Conservation (phyloP, 2,329 filamentous ascomycete genomes). For the Epichloe gansuensis region DNA sequence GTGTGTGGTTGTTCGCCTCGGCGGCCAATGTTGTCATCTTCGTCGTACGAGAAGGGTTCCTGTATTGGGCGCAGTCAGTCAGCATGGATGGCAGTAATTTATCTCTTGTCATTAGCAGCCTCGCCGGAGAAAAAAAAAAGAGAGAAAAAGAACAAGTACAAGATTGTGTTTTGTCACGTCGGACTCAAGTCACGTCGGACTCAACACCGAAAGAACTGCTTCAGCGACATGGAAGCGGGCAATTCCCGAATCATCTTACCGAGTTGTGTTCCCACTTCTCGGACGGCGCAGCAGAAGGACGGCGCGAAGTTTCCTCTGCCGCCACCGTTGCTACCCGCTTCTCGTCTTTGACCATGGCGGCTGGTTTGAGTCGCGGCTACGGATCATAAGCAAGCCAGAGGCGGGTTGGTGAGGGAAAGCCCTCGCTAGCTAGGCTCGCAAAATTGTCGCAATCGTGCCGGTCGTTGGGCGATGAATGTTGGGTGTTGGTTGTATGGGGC, state of each 20-base stretch:
- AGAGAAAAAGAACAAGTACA: not conserved
- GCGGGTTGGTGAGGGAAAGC: conserved; percentile 6
- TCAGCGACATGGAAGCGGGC: too few relatives aligned
- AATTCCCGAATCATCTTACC: conserved; percentile 3
- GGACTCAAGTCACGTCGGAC: too few relatives aligned
- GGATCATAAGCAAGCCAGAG: not conserved
- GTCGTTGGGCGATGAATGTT: not conserved
- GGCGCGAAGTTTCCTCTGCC: conserved; percentile 9
- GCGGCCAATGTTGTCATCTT: conserved; percentile 22
- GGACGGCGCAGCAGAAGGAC: conserved; percentile 7
- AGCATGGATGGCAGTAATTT: not conserved
- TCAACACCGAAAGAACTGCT: too few relatives aligned
- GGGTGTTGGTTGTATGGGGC: not conserved
- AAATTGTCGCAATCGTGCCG: conserved; percentile 10
- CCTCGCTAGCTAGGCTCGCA: conserved; percentile 6
- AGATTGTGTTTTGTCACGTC: not conserved
- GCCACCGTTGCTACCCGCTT: conserved; percentile 14
- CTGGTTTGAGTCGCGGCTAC: not conserved
- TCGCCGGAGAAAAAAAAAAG: not conserved
- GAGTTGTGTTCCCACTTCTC: conserved; percentile 7
- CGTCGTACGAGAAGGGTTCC: conserved; percentile 26
- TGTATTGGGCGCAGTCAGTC: conserved; percentile 3
- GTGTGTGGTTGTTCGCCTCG: conserved; percentile 15
- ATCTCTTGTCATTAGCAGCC: not conserved
- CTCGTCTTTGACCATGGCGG: conserved; percentile 19